Evolutionary conservation across 2,329 filamentous ascomycete species (phyloP), one percentile per base, ranked within the genome.

Genomic region (Calonectria pseudoturangicola): DNA sequence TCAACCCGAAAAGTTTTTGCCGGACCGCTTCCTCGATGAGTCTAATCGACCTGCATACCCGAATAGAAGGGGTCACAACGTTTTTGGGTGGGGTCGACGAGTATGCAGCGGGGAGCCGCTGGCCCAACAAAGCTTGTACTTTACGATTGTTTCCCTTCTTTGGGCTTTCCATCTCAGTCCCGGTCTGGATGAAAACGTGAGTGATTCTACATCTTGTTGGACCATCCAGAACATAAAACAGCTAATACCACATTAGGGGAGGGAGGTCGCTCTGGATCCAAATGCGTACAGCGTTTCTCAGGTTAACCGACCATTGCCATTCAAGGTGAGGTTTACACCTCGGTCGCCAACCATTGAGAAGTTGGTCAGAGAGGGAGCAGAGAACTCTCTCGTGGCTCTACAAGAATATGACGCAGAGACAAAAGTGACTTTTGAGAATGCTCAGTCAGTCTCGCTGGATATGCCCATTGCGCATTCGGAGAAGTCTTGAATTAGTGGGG

Each of bases 31-130:
- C 48, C 47, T 72, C 2, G 70, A 72, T 21, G 65, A 36, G 8
- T 48, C 56, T 36, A 50, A 72, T 5, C 25, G 54, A 36, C 70
- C 70, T n/a, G 25, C 70, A 8, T 72, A 72, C 58, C 70, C 70
- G 9, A 72, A 72, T 27, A 65, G 54, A 33, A 65, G 66, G 25
- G 70, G 70, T 2, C 64, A 68, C 45, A 39, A 72, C 21, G 50
- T 48, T 12, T 72, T 72, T 60, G 70, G 70, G 27, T 72, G 70
- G 65, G 70, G 70, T n/a, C 47, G 70, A 6, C 39, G 70, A 8
- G 65, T 68, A n/a, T 72, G 70, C 58, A 72, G 70, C n/a, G 70
- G 70, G n/a, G 65, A 72, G 13, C 45, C 70, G 12, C n/a, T 72
- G 41, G 70, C 50, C 5, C 63, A 67, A 12, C 69, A 71, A 43